phyloP scores from a whole-genome alignment of 202 grass and related monocot species.

The Cymbopogon flexuosus region DNA sequence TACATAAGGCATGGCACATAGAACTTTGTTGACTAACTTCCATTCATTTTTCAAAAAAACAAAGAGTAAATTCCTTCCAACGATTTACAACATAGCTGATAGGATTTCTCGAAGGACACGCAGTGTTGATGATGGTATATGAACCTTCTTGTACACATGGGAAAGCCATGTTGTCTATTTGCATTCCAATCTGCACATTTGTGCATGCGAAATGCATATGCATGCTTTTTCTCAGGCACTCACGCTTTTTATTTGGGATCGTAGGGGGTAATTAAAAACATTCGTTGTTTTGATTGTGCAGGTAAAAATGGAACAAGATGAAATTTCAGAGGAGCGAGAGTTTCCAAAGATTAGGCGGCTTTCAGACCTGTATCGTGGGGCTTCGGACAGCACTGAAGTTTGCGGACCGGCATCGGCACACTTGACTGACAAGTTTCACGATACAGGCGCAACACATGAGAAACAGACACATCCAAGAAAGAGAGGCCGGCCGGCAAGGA shows the following conservation, averaged over 20 bases:
- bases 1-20: too few species aligned
- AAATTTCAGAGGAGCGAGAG: slow-evolving; percentile 35
- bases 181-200: neutral
- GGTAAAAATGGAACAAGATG: slow-evolving; percentile 1
- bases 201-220: neutral
- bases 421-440: neutral
- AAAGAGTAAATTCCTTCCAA: neutral
- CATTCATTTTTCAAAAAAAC: too few species aligned
- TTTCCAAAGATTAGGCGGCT: slow-evolving; percentile 32
- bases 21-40: neutral
- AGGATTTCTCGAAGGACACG: neutral
- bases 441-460: neutral
- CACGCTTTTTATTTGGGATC: too few species aligned
- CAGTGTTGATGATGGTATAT: too few species aligned
- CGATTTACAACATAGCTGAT: neutral
- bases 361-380: slow-evolving; percentile 15
- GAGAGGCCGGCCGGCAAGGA: too few species aligned
- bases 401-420: neutral
- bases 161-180: neutral
- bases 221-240: neutral
- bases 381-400: slow-evolving; percentile 4
- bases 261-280: too few species aligned
- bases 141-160: too few species aligned
- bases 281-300: slow-evolving; percentile 1
- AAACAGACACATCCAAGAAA: neutral